phyloP scores from a whole-genome alignment of 768 basidiomycete genomes.

The Phaeotremella skinneri region DNA sequence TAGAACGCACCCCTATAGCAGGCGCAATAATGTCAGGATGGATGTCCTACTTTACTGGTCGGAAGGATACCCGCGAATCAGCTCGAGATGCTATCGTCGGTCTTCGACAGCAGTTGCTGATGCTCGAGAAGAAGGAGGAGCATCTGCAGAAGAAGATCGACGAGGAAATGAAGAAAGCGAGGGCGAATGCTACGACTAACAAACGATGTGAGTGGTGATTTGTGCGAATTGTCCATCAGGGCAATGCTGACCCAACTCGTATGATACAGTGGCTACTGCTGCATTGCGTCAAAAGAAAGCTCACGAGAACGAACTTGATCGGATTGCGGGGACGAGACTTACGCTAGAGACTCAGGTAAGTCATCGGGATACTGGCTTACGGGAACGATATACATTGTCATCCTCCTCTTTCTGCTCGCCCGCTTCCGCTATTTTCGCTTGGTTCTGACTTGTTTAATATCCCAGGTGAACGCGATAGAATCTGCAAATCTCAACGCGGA shows the following conservation, averaged over 20 bases:
- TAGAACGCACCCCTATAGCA: neutral
- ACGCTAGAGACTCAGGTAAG: slow-evolving; percentile 83
- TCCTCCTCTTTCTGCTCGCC: neutral
- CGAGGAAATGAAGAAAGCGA: slow-evolving; percentile 87
- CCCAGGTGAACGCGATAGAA: slow-evolving; percentile 83
- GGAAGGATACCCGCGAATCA: slow-evolving; percentile 69
- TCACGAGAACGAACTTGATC: slow-evolving; percentile 79
- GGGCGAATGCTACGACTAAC: slow-evolving; percentile 86
- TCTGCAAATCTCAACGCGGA: slow-evolving; percentile 96
- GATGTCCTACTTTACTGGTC: slow-evolving; percentile 84
- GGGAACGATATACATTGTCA: neutral
- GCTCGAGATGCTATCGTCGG: slow-evolving; percentile 90
- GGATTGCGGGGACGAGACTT: slow-evolving; percentile 75
- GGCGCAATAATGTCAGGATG: slow-evolving; percentile 55
- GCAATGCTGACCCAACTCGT: neutral
- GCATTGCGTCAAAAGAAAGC: slow-evolving; percentile 93
- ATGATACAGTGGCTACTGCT: slow-evolving; percentile 68
- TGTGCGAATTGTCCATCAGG: neutral
- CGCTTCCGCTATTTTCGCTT: neutral
- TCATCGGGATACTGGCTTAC: too few relatives aligned
- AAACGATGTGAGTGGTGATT: slow-evolving; percentile 69
- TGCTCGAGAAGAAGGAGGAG: slow-evolving; percentile 99
- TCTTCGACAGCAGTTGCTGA: slow-evolving; percentile 86
- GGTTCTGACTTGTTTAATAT: neutral
- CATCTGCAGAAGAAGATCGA: slow-evolving; percentile 93